A percentile compares a stretch with the other conserved stretches of the same genome.
These are phyloP conservation scores for Agrostemma githago DNA, from an alignment of 148 eudicot genomes.

Conservation along the genomic window DNA sequence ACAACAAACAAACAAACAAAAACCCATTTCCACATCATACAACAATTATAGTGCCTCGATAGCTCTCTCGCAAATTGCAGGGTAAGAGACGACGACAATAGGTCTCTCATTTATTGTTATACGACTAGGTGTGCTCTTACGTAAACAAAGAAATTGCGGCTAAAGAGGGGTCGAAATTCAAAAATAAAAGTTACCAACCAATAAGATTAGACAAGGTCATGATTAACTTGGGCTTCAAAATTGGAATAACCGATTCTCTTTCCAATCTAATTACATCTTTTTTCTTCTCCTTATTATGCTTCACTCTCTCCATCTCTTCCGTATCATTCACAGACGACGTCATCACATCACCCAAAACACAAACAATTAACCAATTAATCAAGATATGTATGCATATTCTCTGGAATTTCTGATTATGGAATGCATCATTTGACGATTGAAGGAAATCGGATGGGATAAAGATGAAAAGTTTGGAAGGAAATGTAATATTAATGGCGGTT, in stretches of 20 bases:
- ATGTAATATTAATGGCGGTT: not conserved
- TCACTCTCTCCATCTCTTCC: not conserved
- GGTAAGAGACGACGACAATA: too few species aligned
- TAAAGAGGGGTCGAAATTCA: not conserved
- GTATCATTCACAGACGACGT: slow-evolving; percentile 7
- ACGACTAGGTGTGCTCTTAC: too few species aligned
- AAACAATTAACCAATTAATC: not conserved
- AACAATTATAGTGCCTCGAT: too few species aligned
- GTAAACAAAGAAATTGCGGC: not conserved
- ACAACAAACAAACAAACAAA: not conserved
- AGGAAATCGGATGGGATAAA: not conserved
- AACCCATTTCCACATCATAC: not conserved
- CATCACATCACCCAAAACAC: too few species aligned
- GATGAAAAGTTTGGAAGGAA: too few species aligned
- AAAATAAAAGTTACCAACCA: slow-evolving; percentile 28
- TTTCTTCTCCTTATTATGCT: slow-evolving; percentile 2
- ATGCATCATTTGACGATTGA: not conserved
- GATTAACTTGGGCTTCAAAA: slow-evolving; percentile 68
- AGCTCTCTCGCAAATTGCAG: not conserved
- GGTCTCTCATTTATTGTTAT: not conserved
- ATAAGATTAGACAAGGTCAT: slow-evolving; percentile 84
- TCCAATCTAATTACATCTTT: slow-evolving; percentile 72
- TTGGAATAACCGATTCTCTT: slow-evolving; percentile 81
- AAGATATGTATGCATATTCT: not conserved
- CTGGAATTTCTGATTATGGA: not conserved